These are phyloP conservation scores for Penicillium sp. DNA, from an alignment of 2,329 filamentous ascomycete species.

Conservation along the genomic window DNA sequence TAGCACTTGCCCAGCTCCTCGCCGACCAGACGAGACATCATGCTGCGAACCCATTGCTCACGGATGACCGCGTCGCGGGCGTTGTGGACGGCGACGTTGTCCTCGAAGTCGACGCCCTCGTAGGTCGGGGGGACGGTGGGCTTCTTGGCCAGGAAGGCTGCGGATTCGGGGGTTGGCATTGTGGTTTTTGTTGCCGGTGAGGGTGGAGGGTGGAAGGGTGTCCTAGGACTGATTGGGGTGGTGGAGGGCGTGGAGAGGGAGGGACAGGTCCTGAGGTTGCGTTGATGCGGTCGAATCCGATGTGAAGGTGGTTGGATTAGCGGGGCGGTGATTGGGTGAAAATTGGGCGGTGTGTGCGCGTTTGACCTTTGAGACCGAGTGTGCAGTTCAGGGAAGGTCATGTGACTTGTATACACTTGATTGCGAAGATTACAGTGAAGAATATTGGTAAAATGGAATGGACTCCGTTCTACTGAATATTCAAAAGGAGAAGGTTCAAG, in stretches of 20 bases:
- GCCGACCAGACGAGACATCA: conserved; percentile 65
- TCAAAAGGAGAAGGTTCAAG: neutral
- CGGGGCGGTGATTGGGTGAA: conserved; percentile 27
- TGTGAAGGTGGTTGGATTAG: conserved; percentile 27
- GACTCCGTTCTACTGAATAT: too few species aligned
- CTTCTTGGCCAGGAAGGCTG: conserved; percentile 63
- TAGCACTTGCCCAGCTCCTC: conserved; percentile 69
- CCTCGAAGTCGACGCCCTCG: conserved; percentile 65
- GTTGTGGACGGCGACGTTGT: conserved; percentile 62
- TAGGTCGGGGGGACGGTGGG: conserved; percentile 65
- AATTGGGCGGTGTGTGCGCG: conserved; percentile 20
- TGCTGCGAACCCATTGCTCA: conserved; percentile 67
- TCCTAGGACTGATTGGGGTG: neutral
- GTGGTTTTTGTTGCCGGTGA: conserved; percentile 14
- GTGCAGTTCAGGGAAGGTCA: conserved; percentile 2
- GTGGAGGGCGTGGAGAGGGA: conserved; percentile 3
- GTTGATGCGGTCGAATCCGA: conserved; percentile 20
- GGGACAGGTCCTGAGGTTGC: conserved; percentile 1
- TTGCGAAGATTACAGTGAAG: neutral
- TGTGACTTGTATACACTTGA: conserved; percentile 2
- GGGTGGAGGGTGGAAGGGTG: neutral
- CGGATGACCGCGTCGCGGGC: conserved; percentile 65
- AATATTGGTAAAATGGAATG: too few species aligned
- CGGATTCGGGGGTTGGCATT: conserved; percentile 67
- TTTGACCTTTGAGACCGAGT: neutral